These are phyloP conservation scores for Leucocoprinus leucothites DNA, from an alignment of 768 basidiomycete species.

Conservation along the genomic window DNA sequence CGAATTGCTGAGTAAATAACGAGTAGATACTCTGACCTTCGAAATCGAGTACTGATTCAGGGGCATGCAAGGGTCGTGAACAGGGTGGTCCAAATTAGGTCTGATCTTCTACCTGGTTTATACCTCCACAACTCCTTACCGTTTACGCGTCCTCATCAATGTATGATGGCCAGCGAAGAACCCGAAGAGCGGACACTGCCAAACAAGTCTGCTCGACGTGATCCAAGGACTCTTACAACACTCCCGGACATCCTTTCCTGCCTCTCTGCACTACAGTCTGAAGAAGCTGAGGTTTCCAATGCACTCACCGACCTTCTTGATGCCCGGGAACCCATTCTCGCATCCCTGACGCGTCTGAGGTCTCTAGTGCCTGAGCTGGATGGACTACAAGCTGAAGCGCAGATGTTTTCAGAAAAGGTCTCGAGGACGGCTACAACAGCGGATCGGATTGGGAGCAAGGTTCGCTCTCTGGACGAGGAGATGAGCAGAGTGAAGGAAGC, in stretches of 20 bases:
- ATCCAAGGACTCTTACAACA: slow-evolving; percentile 51
- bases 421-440: slow-evolving; percentile 75
- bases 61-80: too few species aligned
- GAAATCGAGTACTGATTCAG: too few species aligned
- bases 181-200: background rate
- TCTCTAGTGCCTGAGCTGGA: slow-evolving; percentile 61
- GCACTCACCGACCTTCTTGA: slow-evolving; percentile 71
- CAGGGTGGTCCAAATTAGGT: background rate
- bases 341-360: slow-evolving; percentile 60
- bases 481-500: slow-evolving; percentile 89
- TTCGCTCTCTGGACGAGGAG: slow-evolving; percentile 87
- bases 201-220: slow-evolving; percentile 14
- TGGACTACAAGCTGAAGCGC: slow-evolving; percentile 56
- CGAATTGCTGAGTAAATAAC: too few species aligned
- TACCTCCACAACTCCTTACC: background rate
- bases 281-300: slow-evolving; percentile 73
- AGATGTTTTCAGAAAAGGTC: slow-evolving; percentile 53
- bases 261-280: slow-evolving; percentile 70
- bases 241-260: slow-evolving; percentile 71
- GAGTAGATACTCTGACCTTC: too few species aligned
- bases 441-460: slow-evolving; percentile 88
- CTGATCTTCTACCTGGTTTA: background rate
- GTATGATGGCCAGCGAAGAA: slow-evolving; percentile 6
- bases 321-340: slow-evolving; percentile 59
- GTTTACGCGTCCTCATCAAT: background rate